Base-by-base conservation (phyloP, 176 grass and related monocot genomes). In the Aechmea fasciata region DNA sequence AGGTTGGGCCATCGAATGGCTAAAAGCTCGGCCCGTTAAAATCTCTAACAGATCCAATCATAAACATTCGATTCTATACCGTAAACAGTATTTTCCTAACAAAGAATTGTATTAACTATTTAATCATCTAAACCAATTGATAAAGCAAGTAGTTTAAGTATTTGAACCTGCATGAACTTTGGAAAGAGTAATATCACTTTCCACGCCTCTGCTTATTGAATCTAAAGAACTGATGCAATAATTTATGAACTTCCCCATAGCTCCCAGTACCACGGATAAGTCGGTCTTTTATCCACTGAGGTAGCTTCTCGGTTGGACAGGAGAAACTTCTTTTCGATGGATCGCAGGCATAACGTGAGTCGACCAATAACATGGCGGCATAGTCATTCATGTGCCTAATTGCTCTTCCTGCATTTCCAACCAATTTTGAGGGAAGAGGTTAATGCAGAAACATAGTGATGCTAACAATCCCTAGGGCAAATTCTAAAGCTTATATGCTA, bases 351-450 rank as follows among this genome's bases (percentile, higher is more conserved):
- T 90, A 96, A 71, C 88, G 83, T 22, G 86, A 79, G 64, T 96
- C 93, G 52, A 96, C 83, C 73, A 96, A 87, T 59, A 96, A 77
- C 77, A 96, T 84, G 73, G 84, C 89, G 80, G 86, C 93, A 87
- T 92, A 92, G 51, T 96, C 93, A 87, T 92, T 92, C 84, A 90
- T 75, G 75, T 96, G 93, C 69, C 93, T 92, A 68, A 96, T 92
- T 78, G 89, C 89, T 83, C 93, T 86, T 52, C 93, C 89, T 96
- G 85, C 64, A 96, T 66, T 67, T 50, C 5, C 64, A 73, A 70
- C 20, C 33, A 68, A 81, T 67, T 63, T 71, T 48, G 14, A 66
- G 10, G 14, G 18, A 17, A 47, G 3, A 51, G n/a, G 20, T 61
- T 61, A 18, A 22, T 15, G n/a, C 11, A 61, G 2, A 61, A 61